Percentiles rank a stretch among this genome's conserved stretches.
These are phyloP conservation scores for Pseudisothecium myosuroides DNA, from an alignment of 225 moss, liverwort and hornwort species.

Conservation along the genomic window DNA sequence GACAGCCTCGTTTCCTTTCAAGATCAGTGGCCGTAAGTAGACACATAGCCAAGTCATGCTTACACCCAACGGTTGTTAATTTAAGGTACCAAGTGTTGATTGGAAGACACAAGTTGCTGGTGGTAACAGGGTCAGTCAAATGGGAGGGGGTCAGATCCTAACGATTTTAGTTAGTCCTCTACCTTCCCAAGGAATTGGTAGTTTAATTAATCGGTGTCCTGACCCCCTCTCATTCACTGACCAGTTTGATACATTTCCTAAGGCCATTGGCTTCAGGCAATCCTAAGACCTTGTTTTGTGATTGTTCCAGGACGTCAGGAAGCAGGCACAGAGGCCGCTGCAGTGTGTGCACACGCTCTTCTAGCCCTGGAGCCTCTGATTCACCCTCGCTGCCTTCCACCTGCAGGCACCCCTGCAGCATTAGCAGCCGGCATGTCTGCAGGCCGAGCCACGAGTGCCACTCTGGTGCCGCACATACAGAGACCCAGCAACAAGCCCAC, in stretches of 20 bases:
- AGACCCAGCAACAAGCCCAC: conserved; percentile 46
- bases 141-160: not conserved
- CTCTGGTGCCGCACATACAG: conserved; percentile 58
- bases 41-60: not conserved
- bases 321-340: conserved; percentile 89
- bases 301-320: conserved; percentile 68
- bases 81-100: not conserved
- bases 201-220: not conserved
- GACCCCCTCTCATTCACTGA: not conserved
- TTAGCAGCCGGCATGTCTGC: conserved; percentile 55
- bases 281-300: not conserved
- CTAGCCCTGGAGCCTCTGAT: conserved; percentile 84
- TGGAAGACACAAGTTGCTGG: not conserved
- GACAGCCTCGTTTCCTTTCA: not conserved
- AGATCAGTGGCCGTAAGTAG: not conserved
- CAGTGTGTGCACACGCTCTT: conserved; percentile 88
- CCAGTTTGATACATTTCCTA: not conserved
- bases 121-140: not conserved
- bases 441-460: conserved; percentile 55
- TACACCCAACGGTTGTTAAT: not conserved
- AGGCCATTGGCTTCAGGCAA: not conserved
- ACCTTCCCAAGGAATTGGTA: not conserved
- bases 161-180: not conserved
- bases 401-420: conserved; percentile 69
- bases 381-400: conserved; percentile 95